Evolutionary conservation across 2,329 filamentous ascomycete species (phyloP), one percentile per base, ranked within the genome.

Genomic region (Apiospora aurea): DNA sequence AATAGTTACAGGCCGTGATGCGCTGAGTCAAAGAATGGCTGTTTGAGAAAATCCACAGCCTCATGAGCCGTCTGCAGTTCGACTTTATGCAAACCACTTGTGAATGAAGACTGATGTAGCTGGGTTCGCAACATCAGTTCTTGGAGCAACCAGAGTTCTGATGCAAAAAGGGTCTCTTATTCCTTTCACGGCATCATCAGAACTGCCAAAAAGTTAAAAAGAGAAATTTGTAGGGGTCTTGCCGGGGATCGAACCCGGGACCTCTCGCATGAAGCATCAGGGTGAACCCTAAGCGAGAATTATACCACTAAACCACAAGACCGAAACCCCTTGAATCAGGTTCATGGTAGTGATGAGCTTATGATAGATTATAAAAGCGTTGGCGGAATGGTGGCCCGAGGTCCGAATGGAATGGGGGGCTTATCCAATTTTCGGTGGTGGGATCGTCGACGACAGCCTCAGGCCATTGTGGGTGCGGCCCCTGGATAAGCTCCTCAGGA

Each of bases 221-320:
- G 53, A 61, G 1, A 21, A 38, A 34, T 38, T 21, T 21, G 29
- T 13, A 41, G 34, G 67, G 67, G 67, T 69, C 67, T 69, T 49
- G 67, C 67, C 67, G 67, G 67, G 67, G 47, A 53, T 69, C 67
- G 67, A 69, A 69, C 67, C 67, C 67, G 67, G 67, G 67, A 69
- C 67, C 67, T 69, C 67, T 47, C 67, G 67, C 67, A 69, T 69
- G 34, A 51, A 41, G 47, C 38, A 29, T 69, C 41, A 69, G 64
- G 67, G 67, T 69, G 34, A 53, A 51, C 67, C 67, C 67, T 69
- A 69, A 69, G 67, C 67, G 67, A 47, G 67, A 69, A 69, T 69
- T 69, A 69, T 69, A 69, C 67, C 67, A 69, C 67, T 69, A 69
- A 69, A 69, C 67, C 67, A 69, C 67, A 49, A 69, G 67, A 69